Base-by-base conservation (phyloP, 345 rosid genomes). In the Aquilaria yunnanensis region DNA sequence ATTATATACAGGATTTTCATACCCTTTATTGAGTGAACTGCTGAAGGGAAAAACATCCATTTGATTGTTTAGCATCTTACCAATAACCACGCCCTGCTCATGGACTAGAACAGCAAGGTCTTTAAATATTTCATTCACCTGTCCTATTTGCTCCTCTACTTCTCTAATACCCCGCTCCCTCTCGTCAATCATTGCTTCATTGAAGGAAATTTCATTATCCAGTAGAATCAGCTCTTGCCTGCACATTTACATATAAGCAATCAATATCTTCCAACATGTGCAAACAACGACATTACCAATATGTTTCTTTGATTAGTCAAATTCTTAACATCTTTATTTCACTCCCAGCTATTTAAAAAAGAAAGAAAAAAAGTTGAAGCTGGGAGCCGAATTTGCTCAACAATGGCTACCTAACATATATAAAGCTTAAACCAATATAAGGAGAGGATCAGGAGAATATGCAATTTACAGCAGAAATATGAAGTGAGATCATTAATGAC, bases 71-170 rank as follows among this genome's bases (percentile, higher is more conserved):
- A 45, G 59, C 51, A 54, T 64, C 84, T 75, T 71, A 85, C 92
- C 88, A 56, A 83, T 79, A 16, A 83, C 75, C 37, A 81, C 80
- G 51, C 86, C 86, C 77, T 85, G 92, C 50, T 85, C 92, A 34
- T 81, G 86, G 68, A 83, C 88, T 33, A 85, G 75, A 67, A 85
- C 88, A 63, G 88, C 88, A 57, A 83, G 86, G 70, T 85, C 92
- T 75, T 74, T 79, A 70, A 85, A 85, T 64, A 85, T 85, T 53
- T 85, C 92, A 67, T 78, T 85, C 16, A 74, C 83, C 72, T 85
- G 66, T 57, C 83, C 92, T 70, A 85, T 83, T 72, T 85, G 88
- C 53, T 72, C 80, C 56, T 81, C 75, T 53, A 83, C 74, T 45
- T 83, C 92, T 74, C 78, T 72, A 45, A 85, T 72, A 12, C 86